Percentiles rank a stretch among this genome's conserved stretches.
phyloP scores from a whole-genome alignment of 2,329 filamentous ascomycete genomes.

The Dactylellina drechsleri region DNA sequence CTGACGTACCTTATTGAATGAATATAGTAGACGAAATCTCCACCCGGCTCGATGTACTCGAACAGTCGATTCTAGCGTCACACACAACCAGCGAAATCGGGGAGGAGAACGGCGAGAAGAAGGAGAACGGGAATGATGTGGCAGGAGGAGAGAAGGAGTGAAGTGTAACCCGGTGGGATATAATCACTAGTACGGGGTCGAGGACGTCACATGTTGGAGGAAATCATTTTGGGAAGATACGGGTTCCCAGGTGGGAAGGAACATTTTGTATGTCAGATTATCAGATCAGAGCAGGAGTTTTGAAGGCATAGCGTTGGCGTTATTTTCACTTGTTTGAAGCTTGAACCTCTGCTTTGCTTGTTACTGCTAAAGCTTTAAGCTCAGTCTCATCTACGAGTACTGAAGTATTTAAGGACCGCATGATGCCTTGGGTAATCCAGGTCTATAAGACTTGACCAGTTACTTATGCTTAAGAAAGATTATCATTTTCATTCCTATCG shows the following conservation, averaged over 20 bases:
- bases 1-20: not conserved
- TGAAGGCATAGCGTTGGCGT: constrained; percentile 51
- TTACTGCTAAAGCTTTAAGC: too few species aligned
- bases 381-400: too few species aligned
- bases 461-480: not conserved
- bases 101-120: constrained; percentile 25
- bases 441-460: too few species aligned
- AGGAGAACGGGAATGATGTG: constrained; percentile 37
- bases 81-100: constrained; percentile 36
- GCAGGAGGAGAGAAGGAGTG: constrained; percentile 24
- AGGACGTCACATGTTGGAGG: too few species aligned
- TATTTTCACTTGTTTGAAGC: constrained; percentile 8
- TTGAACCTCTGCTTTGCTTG: too few species aligned
- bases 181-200: too few species aligned
- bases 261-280: too few species aligned
- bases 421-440: too few species aligned
- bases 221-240: not conserved
- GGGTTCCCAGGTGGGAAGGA: not conserved
- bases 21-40: constrained; percentile 48
- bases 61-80: constrained; percentile 46
- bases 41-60: constrained; percentile 47
- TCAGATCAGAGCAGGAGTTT: constrained; percentile 1
- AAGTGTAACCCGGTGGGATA: too few species aligned
- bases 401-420: too few species aligned
- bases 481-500: constrained; percentile 6